Percentiles rank a stretch among this genome's conserved stretches.
phyloP scores from a whole-genome alignment of 139 green algal species.

The Monoraphidium neglectum region DNA sequence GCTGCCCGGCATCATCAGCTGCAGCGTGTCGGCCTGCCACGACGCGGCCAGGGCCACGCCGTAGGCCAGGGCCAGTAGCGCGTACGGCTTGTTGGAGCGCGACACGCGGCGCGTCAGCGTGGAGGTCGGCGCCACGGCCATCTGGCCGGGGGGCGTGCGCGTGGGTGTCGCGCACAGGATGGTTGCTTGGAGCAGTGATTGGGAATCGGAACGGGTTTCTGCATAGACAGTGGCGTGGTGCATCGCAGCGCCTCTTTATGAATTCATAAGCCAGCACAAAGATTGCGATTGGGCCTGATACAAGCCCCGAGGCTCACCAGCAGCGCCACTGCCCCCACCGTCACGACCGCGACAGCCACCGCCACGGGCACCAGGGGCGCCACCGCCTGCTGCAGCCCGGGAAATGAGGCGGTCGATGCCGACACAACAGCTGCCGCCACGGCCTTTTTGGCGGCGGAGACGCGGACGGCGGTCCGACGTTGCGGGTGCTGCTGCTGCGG shows the following conservation, averaged over 20 bases:
- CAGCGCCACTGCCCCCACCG: background rate
- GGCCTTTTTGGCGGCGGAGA: background rate
- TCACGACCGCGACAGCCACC: background rate
- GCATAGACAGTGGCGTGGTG: too few species aligned
- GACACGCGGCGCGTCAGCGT: conserved; percentile 6
- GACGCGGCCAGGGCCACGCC: conserved; percentile 48
- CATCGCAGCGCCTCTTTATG: too few species aligned
- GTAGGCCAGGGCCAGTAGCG: conserved; percentile 49
- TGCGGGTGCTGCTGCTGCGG: background rate
- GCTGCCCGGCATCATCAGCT: conserved; percentile 66
- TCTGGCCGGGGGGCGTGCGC: too few species aligned
- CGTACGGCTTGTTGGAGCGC: conserved; percentile 12
- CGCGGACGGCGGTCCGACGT: background rate
- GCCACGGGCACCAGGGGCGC: background rate
- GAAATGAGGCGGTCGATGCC: background rate
- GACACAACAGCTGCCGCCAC: background rate
- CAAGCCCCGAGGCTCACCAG: too few species aligned
- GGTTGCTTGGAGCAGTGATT: too few species aligned
- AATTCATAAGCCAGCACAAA: too few species aligned
- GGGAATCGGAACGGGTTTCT: too few species aligned
- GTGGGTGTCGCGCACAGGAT: too few species aligned
- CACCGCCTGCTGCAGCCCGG: background rate
- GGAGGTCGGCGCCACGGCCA: conserved; percentile 5
- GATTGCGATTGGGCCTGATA: too few species aligned
- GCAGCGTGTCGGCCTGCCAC: conserved; percentile 66